Conservation (phyloP, 1,284 basidiomycete species). For the Phylloboletellus chloephorus region DNA sequence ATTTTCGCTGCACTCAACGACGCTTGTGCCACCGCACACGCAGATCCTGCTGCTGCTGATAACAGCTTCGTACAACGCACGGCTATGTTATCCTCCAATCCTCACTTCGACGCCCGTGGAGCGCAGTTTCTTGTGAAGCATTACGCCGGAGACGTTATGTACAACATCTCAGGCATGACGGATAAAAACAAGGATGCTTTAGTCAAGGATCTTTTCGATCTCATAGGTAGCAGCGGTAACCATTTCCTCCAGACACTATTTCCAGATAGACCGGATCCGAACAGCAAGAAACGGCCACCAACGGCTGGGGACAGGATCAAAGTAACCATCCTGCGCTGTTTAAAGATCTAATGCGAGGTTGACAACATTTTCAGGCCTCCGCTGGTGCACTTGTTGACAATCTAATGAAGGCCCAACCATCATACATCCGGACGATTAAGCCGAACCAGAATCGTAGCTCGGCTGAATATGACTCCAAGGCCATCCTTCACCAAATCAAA, state of each 20-base stretch:
- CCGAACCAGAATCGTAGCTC: conserved; percentile 95
- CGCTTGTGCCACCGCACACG: conserved; percentile 96
- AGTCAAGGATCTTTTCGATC: conserved; percentile 90
- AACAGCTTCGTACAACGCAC: conserved; percentile 95
- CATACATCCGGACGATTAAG: conserved; percentile 99
- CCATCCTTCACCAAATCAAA: conserved; percentile 97
- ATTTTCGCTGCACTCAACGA: conserved; percentile 98
- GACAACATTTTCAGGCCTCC: conserved; percentile 52
- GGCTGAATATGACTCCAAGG: conserved; percentile 90
- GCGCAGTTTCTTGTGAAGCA: conserved; percentile 88
- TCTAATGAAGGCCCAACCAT: conserved; percentile 93
- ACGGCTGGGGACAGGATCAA: conserved; percentile 99
- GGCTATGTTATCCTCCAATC: conserved; percentile 73
- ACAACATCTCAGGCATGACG: conserved; percentile 96
- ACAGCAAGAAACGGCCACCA: conserved; percentile 96
- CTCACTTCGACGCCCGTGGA: conserved; percentile 91
- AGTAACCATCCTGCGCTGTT: conserved; percentile 36
- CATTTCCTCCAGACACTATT: conserved; percentile 86
- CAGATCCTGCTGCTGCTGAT: conserved; percentile 94
- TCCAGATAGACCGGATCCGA: conserved; percentile 92
- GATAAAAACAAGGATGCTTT: conserved; percentile 99
- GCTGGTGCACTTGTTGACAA: conserved; percentile 95
- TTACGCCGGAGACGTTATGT: conserved; percentile 98
- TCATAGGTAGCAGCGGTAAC: conserved; percentile 78
- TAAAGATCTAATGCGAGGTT: conserved; percentile 3